A percentile compares a stretch with the other conserved stretches of the same genome.
Evolutionary conservation across 2,329 filamentous ascomycete genomes (phyloP).

Genomic region (Penicillium vulpinum): DNA sequence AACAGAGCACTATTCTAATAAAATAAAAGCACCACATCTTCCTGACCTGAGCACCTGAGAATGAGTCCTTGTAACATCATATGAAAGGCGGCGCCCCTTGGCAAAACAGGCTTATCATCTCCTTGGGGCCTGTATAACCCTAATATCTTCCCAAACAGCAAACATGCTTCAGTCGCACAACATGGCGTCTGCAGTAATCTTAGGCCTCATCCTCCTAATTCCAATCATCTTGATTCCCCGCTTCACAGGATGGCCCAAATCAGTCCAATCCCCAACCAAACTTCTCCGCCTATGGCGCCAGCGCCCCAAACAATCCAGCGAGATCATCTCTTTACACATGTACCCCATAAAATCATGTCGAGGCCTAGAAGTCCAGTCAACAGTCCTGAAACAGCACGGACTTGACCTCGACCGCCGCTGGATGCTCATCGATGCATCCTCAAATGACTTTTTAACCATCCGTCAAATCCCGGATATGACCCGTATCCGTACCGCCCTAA

Average conservation of each 20-base stretch:
- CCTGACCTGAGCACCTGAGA: too few relatives aligned
- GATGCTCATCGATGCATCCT: conserved; percentile 62
- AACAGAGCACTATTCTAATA: not conserved
- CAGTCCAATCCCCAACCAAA: conserved; percentile 16
- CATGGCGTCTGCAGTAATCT: not conserved
- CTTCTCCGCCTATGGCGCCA: conserved; percentile 16
- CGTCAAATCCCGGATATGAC: conserved; percentile 63
- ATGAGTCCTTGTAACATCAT: not conserved
- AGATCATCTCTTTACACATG: conserved; percentile 50
- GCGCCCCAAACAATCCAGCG: conserved; percentile 24
- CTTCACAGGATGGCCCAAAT: conserved; percentile 5
- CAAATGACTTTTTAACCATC: conserved; percentile 62
- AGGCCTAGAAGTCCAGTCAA: conserved; percentile 56
- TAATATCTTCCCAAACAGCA: not conserved
- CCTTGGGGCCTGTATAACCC: not conserved
- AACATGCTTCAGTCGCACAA: conserved; percentile 1
- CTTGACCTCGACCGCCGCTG: conserved; percentile 64
- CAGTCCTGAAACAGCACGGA: conserved; percentile 56
- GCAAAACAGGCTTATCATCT: not conserved
- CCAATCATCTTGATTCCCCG: not conserved
- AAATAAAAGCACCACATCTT: not conserved
- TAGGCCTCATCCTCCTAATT: not conserved
- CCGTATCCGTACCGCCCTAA: conserved; percentile 57
- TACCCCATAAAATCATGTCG: conserved; percentile 69
- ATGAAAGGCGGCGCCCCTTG: not conserved